These are phyloP conservation scores for Penicillium vulpinum DNA, from an alignment of 2,329 filamentous ascomycete species.

Conservation along the genomic window DNA sequence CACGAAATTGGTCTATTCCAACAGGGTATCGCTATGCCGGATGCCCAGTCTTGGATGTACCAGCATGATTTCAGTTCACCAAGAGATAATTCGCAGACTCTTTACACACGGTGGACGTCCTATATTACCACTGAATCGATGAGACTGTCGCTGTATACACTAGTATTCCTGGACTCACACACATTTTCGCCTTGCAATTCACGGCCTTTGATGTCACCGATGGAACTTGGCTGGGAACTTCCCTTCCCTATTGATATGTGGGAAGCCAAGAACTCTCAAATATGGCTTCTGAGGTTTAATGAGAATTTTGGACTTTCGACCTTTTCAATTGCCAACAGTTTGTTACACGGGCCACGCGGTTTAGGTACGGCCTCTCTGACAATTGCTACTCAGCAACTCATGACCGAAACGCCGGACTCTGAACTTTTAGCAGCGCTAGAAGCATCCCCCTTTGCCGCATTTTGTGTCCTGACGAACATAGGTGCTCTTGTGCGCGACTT, in stretches of 20 bases:
- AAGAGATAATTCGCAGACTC: conserved; percentile 16
- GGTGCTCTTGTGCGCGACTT: conserved; percentile 34
- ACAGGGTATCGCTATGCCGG: conserved; percentile 26
- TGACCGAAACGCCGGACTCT: conserved; percentile 29
- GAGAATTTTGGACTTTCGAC: conserved; percentile 12
- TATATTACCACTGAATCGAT: conserved; percentile 34
- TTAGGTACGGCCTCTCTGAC: conserved; percentile 28
- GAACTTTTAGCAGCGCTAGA: conserved; percentile 25
- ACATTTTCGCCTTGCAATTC: conserved; percentile 33
- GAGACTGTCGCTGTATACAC: conserved; percentile 32
- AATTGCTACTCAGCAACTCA: conserved; percentile 35
- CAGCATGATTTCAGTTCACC: not conserved
- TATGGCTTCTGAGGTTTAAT: conserved; percentile 27
- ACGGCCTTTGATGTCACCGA: conserved; percentile 30
- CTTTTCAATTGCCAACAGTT: conserved; percentile 1
- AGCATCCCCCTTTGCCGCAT: conserved; percentile 28
- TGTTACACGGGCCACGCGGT: conserved; percentile 16
- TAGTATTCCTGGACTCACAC: conserved; percentile 32
- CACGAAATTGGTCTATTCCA: conserved; percentile 29
- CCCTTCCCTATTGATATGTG: conserved; percentile 30
- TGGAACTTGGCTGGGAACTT: conserved; percentile 40
- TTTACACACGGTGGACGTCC: conserved; percentile 25
- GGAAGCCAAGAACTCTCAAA: conserved; percentile 30
- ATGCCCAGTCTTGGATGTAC: conserved; percentile 13
- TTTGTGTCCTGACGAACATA: conserved; percentile 32